A percentile compares a stretch with the other conserved stretches of the same genome.
Evolutionary conservation across 78 protist genomes (phyloP).

Genomic region (Dictyostelium brefeldianum): DNA sequence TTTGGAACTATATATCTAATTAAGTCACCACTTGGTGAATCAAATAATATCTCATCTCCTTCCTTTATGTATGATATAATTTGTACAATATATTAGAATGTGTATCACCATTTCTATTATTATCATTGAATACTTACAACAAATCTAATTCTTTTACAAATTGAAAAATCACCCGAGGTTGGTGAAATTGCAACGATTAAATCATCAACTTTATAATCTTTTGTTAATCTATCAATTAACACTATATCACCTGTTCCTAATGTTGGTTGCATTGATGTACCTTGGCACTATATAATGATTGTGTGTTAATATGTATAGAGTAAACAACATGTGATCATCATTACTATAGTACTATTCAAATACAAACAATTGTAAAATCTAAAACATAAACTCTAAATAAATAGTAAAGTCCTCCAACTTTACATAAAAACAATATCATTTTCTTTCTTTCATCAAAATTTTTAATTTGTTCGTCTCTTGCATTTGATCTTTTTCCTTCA

Average conservation of each 20-base stretch:
- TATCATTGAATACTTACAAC: not conserved
- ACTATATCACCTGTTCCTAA: slow-evolving; percentile 6
- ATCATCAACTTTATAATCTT: slow-evolving; percentile 28
- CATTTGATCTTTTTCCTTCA: not conserved
- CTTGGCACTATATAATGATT: slow-evolving; percentile 13
- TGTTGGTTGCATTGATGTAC: slow-evolving; percentile 68
- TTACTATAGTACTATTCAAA: not conserved
- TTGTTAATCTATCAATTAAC: slow-evolving; percentile 14
- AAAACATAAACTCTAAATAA: not conserved
- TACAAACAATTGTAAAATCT: slow-evolving; percentile 7
- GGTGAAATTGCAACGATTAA: slow-evolving; percentile 40
- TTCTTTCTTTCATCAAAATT: not conserved
- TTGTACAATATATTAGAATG: not conserved
- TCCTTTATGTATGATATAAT: not conserved
- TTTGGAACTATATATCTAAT: slow-evolving; percentile 38
- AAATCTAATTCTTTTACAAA: slow-evolving; percentile 58
- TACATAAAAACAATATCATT: not conserved
- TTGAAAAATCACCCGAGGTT: not conserved
- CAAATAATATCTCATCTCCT: slow-evolving; percentile 27
- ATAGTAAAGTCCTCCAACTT: not conserved
- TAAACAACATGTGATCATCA: too few relatives aligned
- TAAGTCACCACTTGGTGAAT: not conserved
- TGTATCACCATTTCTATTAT: not conserved
- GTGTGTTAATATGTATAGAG: not conserved
- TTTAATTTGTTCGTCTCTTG: not conserved